phyloP scores from a whole-genome alignment of 2,329 filamentous ascomycete genomes.

The Pseudogymnoascus sp. region DNA sequence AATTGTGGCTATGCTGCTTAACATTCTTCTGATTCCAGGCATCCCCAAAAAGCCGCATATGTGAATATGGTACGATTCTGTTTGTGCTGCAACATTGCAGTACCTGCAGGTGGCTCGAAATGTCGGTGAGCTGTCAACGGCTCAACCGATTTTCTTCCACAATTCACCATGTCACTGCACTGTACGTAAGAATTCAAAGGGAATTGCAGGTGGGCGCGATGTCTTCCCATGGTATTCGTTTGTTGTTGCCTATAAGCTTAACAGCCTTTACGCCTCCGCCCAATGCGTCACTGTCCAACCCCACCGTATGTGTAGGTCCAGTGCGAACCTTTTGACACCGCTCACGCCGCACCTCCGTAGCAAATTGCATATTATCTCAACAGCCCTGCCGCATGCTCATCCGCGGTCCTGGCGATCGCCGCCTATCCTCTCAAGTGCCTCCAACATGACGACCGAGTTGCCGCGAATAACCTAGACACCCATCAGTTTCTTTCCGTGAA shows the following conservation, averaged over 20 bases:
- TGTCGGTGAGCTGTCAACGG: background rate
- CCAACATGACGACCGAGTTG: constrained; percentile 97
- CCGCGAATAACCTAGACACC: constrained; percentile 76
- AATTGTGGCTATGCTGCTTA: constrained; percentile 6
- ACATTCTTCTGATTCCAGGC: background rate
- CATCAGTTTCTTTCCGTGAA: constrained; percentile 22
- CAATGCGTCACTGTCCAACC: constrained; percentile 8
- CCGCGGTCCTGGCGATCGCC: constrained; percentile 45
- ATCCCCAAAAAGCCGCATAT: background rate
- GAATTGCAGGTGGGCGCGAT: background rate
- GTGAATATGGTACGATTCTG: background rate
- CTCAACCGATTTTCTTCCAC: background rate
- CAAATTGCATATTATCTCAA: constrained; percentile 8
- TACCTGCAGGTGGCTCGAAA: background rate
- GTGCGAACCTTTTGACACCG: constrained; percentile 4
- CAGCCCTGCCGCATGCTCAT: background rate
- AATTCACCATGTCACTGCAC: constrained; percentile 4
- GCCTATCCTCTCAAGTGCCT: constrained; percentile 66
- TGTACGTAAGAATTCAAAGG: background rate
- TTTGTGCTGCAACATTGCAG: background rate
- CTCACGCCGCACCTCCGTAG: constrained; percentile 4
- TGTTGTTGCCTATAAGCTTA: constrained; percentile 4
- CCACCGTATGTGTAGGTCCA: constrained; percentile 7
- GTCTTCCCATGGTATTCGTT: constrained; percentile 6
- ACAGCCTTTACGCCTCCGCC: constrained; percentile 7